Evolutionary conservation across 441 rosid genomes (phyloP).

Genomic region (Croton setiger): DNA sequence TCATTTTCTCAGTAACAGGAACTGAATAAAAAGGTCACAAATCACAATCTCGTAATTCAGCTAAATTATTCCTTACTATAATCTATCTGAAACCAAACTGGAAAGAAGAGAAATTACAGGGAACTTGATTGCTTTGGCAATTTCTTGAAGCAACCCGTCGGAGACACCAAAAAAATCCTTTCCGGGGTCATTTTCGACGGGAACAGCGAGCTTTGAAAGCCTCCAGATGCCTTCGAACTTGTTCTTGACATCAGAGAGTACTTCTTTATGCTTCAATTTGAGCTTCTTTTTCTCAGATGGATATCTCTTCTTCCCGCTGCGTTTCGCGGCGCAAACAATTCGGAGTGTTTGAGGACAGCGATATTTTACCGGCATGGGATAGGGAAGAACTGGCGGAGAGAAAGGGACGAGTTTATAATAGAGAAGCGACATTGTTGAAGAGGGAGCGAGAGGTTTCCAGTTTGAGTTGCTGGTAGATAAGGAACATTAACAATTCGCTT

Average conservation of each 20-base stretch:
- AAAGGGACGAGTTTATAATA: constrained; percentile 18
- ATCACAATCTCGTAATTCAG: neutral
- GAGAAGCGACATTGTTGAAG: constrained; percentile 28
- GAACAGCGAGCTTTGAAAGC: constrained; percentile 71
- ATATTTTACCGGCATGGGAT: constrained; percentile 15
- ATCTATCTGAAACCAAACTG: neutral
- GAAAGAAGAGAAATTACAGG: constrained; percentile 43
- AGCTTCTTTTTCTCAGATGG: constrained; percentile 95
- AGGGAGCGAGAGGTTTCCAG: neutral
- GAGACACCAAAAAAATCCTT: constrained; percentile 69
- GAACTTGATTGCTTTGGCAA: constrained; percentile 75
- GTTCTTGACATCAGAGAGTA: constrained; percentile 44
- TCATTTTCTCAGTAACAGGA: neutral
- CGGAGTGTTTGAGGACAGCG: constrained; percentile 30
- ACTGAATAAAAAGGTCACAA: neutral
- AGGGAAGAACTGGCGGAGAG: constrained; percentile 14
- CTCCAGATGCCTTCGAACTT: constrained; percentile 85
- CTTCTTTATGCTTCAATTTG: constrained; percentile 49
- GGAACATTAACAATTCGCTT: neutral
- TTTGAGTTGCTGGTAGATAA: neutral
- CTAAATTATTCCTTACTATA: neutral
- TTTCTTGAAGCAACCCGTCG: constrained; percentile 63
- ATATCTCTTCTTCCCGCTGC: constrained; percentile 81
- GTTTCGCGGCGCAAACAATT: constrained; percentile 47
- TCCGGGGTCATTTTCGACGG: constrained; percentile 74